Conservation (phyloP, 352 stramenopile species). For the Elongisporangium prolatum region DNA sequence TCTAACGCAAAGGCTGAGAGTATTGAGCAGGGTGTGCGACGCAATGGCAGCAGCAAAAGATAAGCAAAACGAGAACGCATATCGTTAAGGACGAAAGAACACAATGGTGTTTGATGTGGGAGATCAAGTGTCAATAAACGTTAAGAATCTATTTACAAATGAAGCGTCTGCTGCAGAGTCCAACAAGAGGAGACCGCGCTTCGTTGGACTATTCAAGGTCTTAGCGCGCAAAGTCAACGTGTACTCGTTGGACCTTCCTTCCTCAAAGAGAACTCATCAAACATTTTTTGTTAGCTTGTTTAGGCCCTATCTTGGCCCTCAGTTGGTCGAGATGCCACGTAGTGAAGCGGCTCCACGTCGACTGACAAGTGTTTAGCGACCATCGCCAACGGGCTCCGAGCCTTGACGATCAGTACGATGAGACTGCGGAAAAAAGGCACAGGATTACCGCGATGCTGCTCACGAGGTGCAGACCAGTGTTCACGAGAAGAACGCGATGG, state of each 20-base stretch:
- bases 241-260: conserved; percentile 17
- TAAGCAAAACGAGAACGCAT: conserved; percentile 11
- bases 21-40: conserved; percentile 10
- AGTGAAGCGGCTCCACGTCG: no score
- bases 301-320: conserved; percentile 9
- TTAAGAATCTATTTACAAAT: conserved; percentile 11
- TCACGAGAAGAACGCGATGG: no score
- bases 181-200: conserved; percentile 14
- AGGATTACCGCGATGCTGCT: no score
- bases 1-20: conserved; percentile 1
- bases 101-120: conserved; percentile 8
- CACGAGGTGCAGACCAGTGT: no score
- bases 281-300: conserved; percentile 18
- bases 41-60: conserved; percentile 14
- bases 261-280: conserved; percentile 10
- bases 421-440: no score
- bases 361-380: no score
- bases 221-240: conserved; percentile 12
- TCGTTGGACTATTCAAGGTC: conserved; percentile 16
- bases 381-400: no score
- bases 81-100: conserved; percentile 8
- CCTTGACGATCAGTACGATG: no score
- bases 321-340: background rate
- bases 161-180: conserved; percentile 9
- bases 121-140: conserved; percentile 13